Conservation (phyloP, 2,329 filamentous ascomycete genomes). For the Aspergillus fumigatus region DNA sequence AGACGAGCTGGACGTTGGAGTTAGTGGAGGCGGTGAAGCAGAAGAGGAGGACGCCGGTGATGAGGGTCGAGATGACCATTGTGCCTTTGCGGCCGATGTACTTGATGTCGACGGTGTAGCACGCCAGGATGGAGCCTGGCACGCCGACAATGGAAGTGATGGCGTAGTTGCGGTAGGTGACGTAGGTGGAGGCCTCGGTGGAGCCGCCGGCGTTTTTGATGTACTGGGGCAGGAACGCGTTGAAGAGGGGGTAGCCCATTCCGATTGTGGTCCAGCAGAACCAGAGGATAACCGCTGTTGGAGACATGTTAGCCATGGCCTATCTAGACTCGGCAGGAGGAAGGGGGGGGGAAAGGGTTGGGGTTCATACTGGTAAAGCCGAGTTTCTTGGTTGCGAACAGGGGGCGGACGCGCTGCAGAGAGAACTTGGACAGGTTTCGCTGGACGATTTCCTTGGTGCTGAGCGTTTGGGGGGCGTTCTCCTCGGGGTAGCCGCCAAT, state of each 20-base stretch:
- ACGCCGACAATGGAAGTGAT: constrained; percentile 74
- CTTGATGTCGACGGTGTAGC: constrained; percentile 67
- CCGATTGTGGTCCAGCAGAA: constrained; percentile 79
- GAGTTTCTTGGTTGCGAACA: constrained; percentile 51
- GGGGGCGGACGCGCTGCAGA: constrained; percentile 59
- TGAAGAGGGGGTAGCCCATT: constrained; percentile 84
- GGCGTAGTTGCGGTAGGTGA: constrained; percentile 71
- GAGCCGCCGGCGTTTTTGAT: constrained; percentile 55
- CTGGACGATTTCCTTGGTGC: constrained; percentile 48
- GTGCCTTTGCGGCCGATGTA: constrained; percentile 57
- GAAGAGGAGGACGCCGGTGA: constrained; percentile 52
- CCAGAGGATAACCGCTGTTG: constrained; percentile 60
- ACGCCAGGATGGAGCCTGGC: constrained; percentile 70
- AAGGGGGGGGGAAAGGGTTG: too few species aligned
- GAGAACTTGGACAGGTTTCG: constrained; percentile 64
- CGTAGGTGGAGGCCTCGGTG: constrained; percentile 33
- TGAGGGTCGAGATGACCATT: constrained; percentile 48
- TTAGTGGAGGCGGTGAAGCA: constrained; percentile 50
- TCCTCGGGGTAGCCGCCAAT: constrained; percentile 48
- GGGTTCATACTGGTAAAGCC: constrained; percentile 45
- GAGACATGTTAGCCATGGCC: constrained; percentile 29
- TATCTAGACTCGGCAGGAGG: background rate
- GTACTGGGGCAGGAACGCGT: constrained; percentile 85
- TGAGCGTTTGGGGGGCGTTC: constrained; percentile 37
- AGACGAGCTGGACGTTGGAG: constrained; percentile 47